Evolutionary conservation across 345 rosid genomes (phyloP).

Genomic region (Raphanus sativus): DNA sequence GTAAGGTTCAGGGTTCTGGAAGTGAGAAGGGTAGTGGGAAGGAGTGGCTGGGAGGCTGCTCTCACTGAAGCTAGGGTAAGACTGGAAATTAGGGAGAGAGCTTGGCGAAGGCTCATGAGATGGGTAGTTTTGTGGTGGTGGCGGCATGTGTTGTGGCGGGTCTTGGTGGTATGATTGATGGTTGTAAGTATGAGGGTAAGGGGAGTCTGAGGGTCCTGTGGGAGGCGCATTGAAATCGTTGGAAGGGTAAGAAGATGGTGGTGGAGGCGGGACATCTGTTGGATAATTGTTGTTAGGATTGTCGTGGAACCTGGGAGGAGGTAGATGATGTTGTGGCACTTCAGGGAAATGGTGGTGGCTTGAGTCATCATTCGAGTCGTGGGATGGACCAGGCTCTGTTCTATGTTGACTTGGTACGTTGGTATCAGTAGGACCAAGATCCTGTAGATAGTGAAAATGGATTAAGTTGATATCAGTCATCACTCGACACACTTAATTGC

Average conservation of each 20-base stretch:
- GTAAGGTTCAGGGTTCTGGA: conserved; percentile 68
- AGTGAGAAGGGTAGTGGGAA: conserved; percentile 59
- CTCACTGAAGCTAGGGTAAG: conserved; percentile 84
- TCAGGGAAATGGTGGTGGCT: conserved; percentile 51
- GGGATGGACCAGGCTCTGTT: conserved; percentile 50
- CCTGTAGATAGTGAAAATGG: conserved; percentile 51
- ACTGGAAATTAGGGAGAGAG: conserved; percentile 80
- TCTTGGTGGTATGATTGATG: conserved; percentile 63
- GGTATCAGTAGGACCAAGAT: conserved; percentile 47
- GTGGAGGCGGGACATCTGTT: conserved; percentile 46
- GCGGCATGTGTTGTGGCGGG: conserved; percentile 50
- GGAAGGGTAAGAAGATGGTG: conserved; percentile 60
- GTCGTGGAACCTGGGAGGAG: conserved; percentile 53
- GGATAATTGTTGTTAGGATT: conserved; percentile 40
- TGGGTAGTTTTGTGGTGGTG: conserved; percentile 54
- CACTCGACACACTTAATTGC: too few species aligned
- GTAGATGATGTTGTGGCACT: conserved; percentile 44
- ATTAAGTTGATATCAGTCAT: too few species aligned
- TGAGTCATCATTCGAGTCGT: conserved; percentile 48
- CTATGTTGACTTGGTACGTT: conserved; percentile 44
- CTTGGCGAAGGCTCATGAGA: conserved; percentile 55
- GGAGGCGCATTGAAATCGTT: conserved; percentile 47
- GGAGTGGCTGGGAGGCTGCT: conserved; percentile 73
- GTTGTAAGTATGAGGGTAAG: conserved; percentile 55
- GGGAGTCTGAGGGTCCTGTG: conserved; percentile 45